A percentile compares a stretch with the other conserved stretches of the same genome.
Conservation (phyloP, 176 grass and related monocot genomes). For the Olyra latifolia region DNA sequence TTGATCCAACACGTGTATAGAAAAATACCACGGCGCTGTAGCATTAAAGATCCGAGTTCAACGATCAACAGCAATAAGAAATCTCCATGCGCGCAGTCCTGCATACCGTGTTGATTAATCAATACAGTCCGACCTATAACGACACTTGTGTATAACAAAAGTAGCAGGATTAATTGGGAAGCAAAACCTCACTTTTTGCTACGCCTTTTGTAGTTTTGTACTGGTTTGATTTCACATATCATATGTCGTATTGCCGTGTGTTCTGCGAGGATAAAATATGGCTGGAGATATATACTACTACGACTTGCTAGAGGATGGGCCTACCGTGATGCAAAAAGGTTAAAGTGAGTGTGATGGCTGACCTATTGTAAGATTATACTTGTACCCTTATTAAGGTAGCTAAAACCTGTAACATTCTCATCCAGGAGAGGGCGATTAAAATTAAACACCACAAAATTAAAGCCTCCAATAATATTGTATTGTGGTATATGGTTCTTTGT, state of each 20-base stretch:
- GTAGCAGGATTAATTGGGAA: slow-evolving; percentile 35
- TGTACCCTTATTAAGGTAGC: background rate
- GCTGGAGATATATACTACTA: background rate
- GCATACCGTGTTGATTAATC: slow-evolving; percentile 2
- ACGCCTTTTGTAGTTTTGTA: slow-evolving; percentile 28
- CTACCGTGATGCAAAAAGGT: slow-evolving; percentile 13
- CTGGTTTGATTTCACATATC: slow-evolving; percentile 32
- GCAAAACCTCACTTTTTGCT: slow-evolving; percentile 35
- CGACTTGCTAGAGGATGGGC: slow-evolving; percentile 4
- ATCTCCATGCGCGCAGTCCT: background rate
- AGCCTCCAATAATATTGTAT: background rate
- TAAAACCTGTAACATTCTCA: slow-evolving; percentile 12
- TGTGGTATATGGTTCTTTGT: background rate
- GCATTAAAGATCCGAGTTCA: slow-evolving; percentile 3
- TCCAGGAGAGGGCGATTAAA: background rate
- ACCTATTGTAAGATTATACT: slow-evolving; percentile 17
- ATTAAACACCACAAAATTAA: background rate
- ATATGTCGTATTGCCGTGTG: slow-evolving; percentile 25
- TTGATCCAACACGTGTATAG: slow-evolving; percentile 2
- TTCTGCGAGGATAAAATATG: slow-evolving; percentile 17
- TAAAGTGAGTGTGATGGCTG: background rate
- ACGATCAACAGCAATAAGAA: slow-evolving; percentile 28
- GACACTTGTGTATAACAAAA: slow-evolving; percentile 40
- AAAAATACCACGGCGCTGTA: slow-evolving; percentile 10
- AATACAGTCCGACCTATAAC: slow-evolving; percentile 14